Conservation (phyloP, 106 monocot genomes). For the Acanthochlamys bracteata region DNA sequence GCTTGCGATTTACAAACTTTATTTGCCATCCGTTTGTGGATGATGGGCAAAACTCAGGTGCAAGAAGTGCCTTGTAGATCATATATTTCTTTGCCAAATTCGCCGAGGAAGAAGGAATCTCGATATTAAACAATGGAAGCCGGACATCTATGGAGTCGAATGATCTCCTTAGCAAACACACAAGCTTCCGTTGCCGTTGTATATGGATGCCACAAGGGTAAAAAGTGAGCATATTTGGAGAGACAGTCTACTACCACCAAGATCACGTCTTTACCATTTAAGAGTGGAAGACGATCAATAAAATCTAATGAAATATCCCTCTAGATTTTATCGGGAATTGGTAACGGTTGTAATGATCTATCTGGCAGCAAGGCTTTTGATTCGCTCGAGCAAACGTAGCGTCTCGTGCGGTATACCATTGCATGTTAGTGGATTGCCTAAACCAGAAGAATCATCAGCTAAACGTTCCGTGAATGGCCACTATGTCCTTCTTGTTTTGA, state of each 20-base stretch:
- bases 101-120: no score
- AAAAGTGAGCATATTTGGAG: background rate
- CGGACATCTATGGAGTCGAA: background rate
- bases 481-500: no score
- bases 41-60: background rate
- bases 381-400: no score
- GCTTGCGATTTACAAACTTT: background rate
- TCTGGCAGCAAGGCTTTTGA: no score
- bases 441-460: no score
- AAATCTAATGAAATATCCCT: slow-evolving; percentile 3
- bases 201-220: background rate
- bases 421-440: no score
- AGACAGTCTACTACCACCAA: background rate
- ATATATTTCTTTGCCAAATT: no score
- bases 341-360: background rate
- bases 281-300: background rate
- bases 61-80: background rate
- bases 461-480: no score
- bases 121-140: background rate
- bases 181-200: background rate
- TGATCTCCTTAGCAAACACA: background rate
- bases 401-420: no score
- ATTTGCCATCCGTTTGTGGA: background rate
- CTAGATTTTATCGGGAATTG: background rate
- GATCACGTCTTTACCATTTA: background rate